A percentile compares a stretch with the other conserved stretches of the same genome.
phyloP scores from a whole-genome alignment of 768 basidiomycete genomes.

The Daedaleopsis nitida region DNA sequence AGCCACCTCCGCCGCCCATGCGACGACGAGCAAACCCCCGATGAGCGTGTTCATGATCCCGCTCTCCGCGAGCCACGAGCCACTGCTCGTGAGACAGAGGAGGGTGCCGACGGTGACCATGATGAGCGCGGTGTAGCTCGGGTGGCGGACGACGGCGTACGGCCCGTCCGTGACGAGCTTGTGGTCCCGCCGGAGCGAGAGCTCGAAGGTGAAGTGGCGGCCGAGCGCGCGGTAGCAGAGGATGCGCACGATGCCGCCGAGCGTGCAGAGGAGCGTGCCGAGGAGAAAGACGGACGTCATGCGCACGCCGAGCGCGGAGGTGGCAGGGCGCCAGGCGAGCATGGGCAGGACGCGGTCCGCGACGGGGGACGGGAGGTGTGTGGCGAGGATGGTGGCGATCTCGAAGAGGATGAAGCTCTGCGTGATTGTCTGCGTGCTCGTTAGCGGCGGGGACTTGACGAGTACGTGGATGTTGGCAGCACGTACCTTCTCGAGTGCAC shows the following conservation, averaged over 20 bases:
- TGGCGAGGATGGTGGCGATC: slow-evolving; percentile 9
- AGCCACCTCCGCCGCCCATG: slow-evolving; percentile 11
- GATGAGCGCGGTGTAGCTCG: slow-evolving; percentile 23
- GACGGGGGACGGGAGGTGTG: neutral
- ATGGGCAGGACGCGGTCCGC: slow-evolving; percentile 2
- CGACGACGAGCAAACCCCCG: slow-evolving; percentile 5
- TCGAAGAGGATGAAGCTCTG: slow-evolving; percentile 10
- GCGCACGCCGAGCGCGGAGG: slow-evolving; percentile 2
- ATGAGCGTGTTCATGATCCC: slow-evolving; percentile 12
- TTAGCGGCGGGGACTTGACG: neutral
- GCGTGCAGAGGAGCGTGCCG: slow-evolving; percentile 1
- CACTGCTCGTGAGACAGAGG: slow-evolving; percentile 10
- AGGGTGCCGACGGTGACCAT: slow-evolving; percentile 17
- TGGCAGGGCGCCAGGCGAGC: slow-evolving; percentile 10
- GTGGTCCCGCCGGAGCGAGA: slow-evolving; percentile 21
- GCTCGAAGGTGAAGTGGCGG: slow-evolving; percentile 25
- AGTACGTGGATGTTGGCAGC: neutral
- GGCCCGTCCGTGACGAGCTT: slow-evolving; percentile 24
- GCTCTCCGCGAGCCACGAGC: slow-evolving; percentile 18
- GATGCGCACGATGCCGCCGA: slow-evolving; percentile 12
- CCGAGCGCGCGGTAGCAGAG: slow-evolving; percentile 23
- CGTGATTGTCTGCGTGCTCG: slow-evolving; percentile 1
- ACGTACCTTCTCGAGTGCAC: slow-evolving; percentile 7
- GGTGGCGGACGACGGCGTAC: slow-evolving; percentile 27
- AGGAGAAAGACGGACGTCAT: slow-evolving; percentile 12